A percentile compares a stretch with the other conserved stretches of the same genome.
Conservation (phyloP, 2,329 filamentous ascomycete species). For the Paracorniculantispora psalliotae region DNA sequence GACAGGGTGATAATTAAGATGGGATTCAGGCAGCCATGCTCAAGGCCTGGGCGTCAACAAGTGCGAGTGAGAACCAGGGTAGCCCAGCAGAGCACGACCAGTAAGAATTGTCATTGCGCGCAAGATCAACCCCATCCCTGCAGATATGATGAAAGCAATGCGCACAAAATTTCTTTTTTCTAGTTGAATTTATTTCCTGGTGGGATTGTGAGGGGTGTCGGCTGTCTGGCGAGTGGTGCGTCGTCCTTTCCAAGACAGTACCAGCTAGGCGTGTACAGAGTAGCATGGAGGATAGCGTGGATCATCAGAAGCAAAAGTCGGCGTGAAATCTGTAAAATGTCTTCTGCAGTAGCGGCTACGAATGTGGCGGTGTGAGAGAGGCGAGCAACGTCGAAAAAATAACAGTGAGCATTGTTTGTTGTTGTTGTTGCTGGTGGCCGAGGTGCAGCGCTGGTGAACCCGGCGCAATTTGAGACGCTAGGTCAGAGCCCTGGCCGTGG, state of each 20-base stretch:
- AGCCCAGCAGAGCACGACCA: neutral
- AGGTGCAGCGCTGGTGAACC: conserved; percentile 1
- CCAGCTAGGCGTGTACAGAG: neutral
- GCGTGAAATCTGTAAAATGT: neutral
- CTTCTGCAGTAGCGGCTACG: neutral
- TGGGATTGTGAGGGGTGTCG: neutral
- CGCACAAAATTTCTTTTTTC: neutral
- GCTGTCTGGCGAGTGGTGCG: neutral
- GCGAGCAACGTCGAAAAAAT: neutral
- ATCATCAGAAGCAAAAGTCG: neutral
- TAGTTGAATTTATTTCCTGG: neutral
- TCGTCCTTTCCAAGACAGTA: neutral
- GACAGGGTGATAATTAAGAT: neutral
- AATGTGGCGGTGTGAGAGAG: conserved; percentile 8
- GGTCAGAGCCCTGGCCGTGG: conserved; percentile 11
- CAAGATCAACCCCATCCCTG: conserved; percentile 9
- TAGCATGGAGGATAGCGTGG: neutral
- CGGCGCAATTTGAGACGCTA: conserved; percentile 7
- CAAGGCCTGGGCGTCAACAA: conserved; percentile 2
- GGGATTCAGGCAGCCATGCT: conserved; percentile 9
- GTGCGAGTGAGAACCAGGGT: neutral
- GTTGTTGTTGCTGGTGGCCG: neutral
- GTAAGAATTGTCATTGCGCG: neutral
- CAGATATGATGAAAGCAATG: neutral
- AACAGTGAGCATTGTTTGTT: conserved; percentile 9